phyloP scores from a whole-genome alignment of 192 early-diverging fungal species.

The Umbelopsis sp. region DNA sequence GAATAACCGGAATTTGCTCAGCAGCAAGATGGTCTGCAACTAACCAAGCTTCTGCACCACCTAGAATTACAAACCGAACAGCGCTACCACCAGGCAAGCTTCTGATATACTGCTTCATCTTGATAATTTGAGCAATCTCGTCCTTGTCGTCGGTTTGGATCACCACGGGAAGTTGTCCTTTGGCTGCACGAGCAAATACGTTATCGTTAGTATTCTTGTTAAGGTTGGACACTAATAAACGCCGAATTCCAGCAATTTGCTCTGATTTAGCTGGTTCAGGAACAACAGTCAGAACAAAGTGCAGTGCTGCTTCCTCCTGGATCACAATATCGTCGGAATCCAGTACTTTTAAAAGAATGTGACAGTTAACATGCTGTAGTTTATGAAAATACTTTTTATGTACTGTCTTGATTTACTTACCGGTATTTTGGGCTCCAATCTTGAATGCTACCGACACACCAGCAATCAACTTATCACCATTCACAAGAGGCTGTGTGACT shows the following conservation, averaged over 20 bases:
- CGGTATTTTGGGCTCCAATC: constrained; percentile 57
- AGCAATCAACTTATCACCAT: constrained; percentile 45
- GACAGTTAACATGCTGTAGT: neutral
- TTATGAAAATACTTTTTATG: neutral
- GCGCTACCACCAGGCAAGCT: constrained; percentile 19
- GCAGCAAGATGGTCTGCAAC: constrained; percentile 59
- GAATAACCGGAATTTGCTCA: constrained; percentile 61
- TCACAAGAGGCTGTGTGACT: constrained; percentile 54
- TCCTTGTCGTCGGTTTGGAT: constrained; percentile 56
- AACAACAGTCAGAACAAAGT: constrained; percentile 47
- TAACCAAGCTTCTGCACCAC: constrained; percentile 69
- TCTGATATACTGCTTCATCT: constrained; percentile 51
- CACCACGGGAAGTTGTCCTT: constrained; percentile 53
- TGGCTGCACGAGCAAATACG: constrained; percentile 44
- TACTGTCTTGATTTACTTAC: constrained; percentile 26
- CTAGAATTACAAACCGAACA: constrained; percentile 54
- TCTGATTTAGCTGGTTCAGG: constrained; percentile 48
- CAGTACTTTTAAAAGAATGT: neutral
- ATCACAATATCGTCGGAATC: constrained; percentile 46
- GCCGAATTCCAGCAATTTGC: constrained; percentile 53
- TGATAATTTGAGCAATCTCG: constrained; percentile 65
- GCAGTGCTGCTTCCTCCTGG: constrained; percentile 58
- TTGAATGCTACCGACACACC: constrained; percentile 68
- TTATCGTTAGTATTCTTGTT: constrained; percentile 23
- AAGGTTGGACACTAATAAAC: constrained; percentile 36